These are phyloP conservation scores for Mycena olivaceomarginata DNA, from an alignment of 768 basidiomycete genomes.

Conservation along the genomic window DNA sequence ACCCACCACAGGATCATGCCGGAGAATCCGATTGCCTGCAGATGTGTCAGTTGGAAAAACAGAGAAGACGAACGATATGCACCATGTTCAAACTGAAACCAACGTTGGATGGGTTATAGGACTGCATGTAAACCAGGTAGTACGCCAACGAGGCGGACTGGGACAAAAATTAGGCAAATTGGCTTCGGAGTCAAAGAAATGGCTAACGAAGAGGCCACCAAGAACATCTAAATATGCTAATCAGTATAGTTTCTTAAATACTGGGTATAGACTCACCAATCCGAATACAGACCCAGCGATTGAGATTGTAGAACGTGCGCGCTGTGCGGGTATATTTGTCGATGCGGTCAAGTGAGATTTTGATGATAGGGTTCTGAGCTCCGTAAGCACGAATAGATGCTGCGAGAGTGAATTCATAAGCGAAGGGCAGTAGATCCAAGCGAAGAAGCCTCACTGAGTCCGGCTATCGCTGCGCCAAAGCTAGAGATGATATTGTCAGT, in stretches of 20 bases:
- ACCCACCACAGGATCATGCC: slow-evolving; percentile 64
- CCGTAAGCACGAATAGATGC: slow-evolving; percentile 70
- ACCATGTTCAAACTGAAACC: slow-evolving; percentile 67
- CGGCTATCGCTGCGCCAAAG: slow-evolving; percentile 69
- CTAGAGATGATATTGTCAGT: not conserved
- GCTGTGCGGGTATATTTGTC: slow-evolving; percentile 61
- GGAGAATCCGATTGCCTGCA: slow-evolving; percentile 64
- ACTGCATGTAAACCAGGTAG: slow-evolving; percentile 61
- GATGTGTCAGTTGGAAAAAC: not conserved
- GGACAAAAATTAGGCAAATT: not conserved
- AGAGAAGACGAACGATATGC: not conserved
- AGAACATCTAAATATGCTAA: slow-evolving; percentile 54
- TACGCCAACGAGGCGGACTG: slow-evolving; percentile 59
- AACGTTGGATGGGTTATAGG: slow-evolving; percentile 55
- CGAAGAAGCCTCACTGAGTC: slow-evolving; percentile 52
- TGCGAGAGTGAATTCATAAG: slow-evolving; percentile 1
- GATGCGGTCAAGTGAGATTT: slow-evolving; percentile 60
- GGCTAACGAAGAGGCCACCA: slow-evolving; percentile 64
- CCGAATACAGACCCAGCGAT: slow-evolving; percentile 61
- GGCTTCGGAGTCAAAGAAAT: not conserved
- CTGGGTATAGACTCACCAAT: slow-evolving; percentile 40
- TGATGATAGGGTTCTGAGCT: slow-evolving; percentile 61
- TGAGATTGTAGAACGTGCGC: slow-evolving; percentile 62
- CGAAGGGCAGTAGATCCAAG: not conserved
- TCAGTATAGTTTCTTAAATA: not conserved